Base-by-base conservation (phyloP, 148 eudicot species). In the Camellia japonica region DNA sequence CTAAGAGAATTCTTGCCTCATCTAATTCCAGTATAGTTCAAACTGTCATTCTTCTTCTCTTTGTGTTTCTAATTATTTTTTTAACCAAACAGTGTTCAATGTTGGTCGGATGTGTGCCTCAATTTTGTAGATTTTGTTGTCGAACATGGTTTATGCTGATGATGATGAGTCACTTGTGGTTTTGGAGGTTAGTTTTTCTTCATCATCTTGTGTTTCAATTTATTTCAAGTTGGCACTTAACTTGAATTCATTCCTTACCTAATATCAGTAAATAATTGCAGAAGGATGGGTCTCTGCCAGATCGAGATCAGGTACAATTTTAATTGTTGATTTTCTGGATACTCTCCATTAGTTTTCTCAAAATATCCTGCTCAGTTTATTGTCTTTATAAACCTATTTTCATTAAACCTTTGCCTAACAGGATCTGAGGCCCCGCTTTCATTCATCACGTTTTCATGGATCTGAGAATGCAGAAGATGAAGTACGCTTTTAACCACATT, bases 351-450 rank as follows among this genome's bases (percentile, higher is more conserved):
- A n/a, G 60, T 20, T 76, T 52, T 44, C 13, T 59, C 52, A 18
- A 12, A 41, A 58, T 23, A 62, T 80, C 74, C 58, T 82, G 58
- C 55, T 61, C 5, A 42, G 68, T 15, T 30, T 52, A 4, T 23
- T 71, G 42, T 70, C 74, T 64, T 54, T 19, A 6, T 2, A 12
- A 14, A 43, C 15, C 10, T 23, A 23, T 10, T 67, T 5, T 38
- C 19, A 5, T 38, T 78, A 47, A 52, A 71, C 49, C 42, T 13
- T 47, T 67, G 15, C 19, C 52, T 12, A 80, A 85, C 91, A 96
- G 99, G 99, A 96, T 89, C 83, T 96, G 83, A 96, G 88, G 88
- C 99, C 99, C 75, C 98, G 95, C 69, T 96, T 96, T 81, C 99
- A 96, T 86, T 87, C 99, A 55, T 96, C 99, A 68, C 98, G 99